Evolutionary conservation across 176 grass and related monocot genomes (phyloP), one percentile per base, ranked within the genome.

Genomic region (Dactylis glomerata): DNA sequence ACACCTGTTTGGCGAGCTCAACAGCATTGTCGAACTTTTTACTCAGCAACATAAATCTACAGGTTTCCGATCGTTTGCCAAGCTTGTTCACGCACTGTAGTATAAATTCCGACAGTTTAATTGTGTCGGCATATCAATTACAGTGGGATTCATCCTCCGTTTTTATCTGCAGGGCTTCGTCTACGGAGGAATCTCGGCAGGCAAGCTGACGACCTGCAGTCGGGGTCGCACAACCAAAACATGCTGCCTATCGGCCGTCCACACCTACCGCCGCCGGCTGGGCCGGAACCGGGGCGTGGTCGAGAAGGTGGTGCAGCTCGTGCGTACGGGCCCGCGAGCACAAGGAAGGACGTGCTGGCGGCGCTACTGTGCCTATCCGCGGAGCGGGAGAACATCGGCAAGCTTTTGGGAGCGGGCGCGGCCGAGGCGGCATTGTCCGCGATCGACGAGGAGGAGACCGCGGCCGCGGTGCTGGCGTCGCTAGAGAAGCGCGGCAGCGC

Each of bases 401-500:
- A 62, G 46, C 89, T 99, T 17, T 88, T 96, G 4, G 89, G 81
- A 0, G 91, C 80, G 0, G 93, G 91, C 19, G 86, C 91, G 10
- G 88, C 88, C 8, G 86, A 85, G 26, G 88, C 78, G 23, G 91
- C 96, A 0, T 5, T 91, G 30, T 75, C 90, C 2, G 77, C 59
- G 10, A 13, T 86, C 9, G 32, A 74, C 42, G 86, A 85, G 10
- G 91, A 93, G 19, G 96, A 92, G 72, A 75, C 78, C 1, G 91
- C 92, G 0, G 75, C 89, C 8, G 96, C 92, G 2, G 86, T 99
- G 23, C 71, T 95, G 9, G 75, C 86, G 1, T 85, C 94, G 2
- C 40, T 99, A 26, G 92, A 91, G 0, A 96, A 92, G 87, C 88
- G 93, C 19, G 96, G 96, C 3, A 91, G 91, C 1, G 96, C 92